Conservation (phyloP, 306 rosid species). For the Macrotyloma uniflorum region DNA sequence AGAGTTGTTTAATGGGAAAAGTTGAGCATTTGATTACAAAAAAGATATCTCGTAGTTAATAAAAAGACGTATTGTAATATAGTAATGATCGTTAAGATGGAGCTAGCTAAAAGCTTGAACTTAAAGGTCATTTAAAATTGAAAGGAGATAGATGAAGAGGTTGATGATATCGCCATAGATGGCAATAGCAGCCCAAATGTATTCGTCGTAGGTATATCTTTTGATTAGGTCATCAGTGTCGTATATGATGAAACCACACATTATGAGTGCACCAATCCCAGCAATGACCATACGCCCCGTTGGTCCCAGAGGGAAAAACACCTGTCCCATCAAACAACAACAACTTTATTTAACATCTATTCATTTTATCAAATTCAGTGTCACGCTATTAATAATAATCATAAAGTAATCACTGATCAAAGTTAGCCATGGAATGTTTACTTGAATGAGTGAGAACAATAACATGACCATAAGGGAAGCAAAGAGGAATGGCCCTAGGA, state of each 20-base stretch:
- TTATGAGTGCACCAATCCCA: slow-evolving; percentile 48
- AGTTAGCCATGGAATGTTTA: slow-evolving; percentile 16
- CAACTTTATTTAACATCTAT: too few species aligned
- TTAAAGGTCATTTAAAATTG: slow-evolving; percentile 29
- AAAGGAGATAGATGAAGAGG: slow-evolving; percentile 41
- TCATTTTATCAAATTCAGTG: too few species aligned
- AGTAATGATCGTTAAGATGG: neutral
- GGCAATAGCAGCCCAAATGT: slow-evolving; percentile 59
- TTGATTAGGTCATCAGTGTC: slow-evolving; percentile 55
- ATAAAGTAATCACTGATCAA: too few species aligned
- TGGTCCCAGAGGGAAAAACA: slow-evolving; percentile 53
- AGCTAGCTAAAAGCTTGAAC: neutral
- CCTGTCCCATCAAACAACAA: slow-evolving; percentile 33
- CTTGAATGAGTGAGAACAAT: slow-evolving; percentile 53
- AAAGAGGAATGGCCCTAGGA: slow-evolving; percentile 65
- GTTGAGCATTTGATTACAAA: too few species aligned
- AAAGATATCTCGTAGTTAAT: too few species aligned
- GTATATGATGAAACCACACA: slow-evolving; percentile 62
- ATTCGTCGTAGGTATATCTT: slow-evolving; percentile 52
- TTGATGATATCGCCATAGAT: slow-evolving; percentile 55
- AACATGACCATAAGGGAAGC: slow-evolving; percentile 49
- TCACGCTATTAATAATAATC: too few species aligned
- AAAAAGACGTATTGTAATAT: neutral
- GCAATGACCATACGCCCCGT: slow-evolving; percentile 39
- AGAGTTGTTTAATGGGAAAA: too few species aligned